Evolutionary conservation across 1,284 basidiomycete species (phyloP).

Genomic region (Cutaneotrichosporon curvatum): DNA sequence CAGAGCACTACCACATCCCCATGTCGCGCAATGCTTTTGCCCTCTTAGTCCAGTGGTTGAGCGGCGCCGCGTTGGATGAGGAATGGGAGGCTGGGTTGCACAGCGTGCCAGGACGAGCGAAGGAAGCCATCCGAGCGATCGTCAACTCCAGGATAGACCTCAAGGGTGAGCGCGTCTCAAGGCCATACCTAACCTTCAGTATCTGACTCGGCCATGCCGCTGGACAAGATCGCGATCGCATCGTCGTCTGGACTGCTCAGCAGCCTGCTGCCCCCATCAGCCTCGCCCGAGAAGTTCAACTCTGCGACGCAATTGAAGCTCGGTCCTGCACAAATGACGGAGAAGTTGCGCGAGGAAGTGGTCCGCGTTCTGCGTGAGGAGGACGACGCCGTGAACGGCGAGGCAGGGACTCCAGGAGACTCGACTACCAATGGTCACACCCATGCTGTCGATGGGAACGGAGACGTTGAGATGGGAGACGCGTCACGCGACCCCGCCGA

Average conservation of each 20-base stretch:
- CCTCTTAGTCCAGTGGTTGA: slow-evolving; percentile 91
- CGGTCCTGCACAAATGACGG: slow-evolving; percentile 67
- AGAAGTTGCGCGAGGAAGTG: slow-evolving; percentile 71
- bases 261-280: slow-evolving; percentile 56
- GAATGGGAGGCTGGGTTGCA: slow-evolving; percentile 71
- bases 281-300: slow-evolving; percentile 66
- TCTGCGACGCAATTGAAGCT: slow-evolving; percentile 69
- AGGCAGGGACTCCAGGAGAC: slow-evolving; percentile 8
- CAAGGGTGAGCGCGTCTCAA: slow-evolving; percentile 57
- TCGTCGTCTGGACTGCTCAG: slow-evolving; percentile 65
- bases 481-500: slow-evolving; percentile 4
- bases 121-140: slow-evolving; percentile 75
- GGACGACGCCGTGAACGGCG: slow-evolving; percentile 27
- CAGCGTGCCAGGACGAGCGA: slow-evolving; percentile 54
- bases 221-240: slow-evolving; percentile 57
- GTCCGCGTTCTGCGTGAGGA: slow-evolving; percentile 54
- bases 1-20: slow-evolving; percentile 82
- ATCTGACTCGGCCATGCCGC: slow-evolving; percentile 56
- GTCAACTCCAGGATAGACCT: slow-evolving; percentile 89
- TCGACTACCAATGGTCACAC: slow-evolving; percentile 54
- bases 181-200: slow-evolving; percentile 18
- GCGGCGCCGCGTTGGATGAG: slow-evolving; percentile 72
- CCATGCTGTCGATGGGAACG: slow-evolving; percentile 49
- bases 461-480: slow-evolving; percentile 36
- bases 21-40: slow-evolving; percentile 90